Evolutionary conservation across 164 flowering plant species (phyloP).

Genomic region (Platanus orientalis): DNA sequence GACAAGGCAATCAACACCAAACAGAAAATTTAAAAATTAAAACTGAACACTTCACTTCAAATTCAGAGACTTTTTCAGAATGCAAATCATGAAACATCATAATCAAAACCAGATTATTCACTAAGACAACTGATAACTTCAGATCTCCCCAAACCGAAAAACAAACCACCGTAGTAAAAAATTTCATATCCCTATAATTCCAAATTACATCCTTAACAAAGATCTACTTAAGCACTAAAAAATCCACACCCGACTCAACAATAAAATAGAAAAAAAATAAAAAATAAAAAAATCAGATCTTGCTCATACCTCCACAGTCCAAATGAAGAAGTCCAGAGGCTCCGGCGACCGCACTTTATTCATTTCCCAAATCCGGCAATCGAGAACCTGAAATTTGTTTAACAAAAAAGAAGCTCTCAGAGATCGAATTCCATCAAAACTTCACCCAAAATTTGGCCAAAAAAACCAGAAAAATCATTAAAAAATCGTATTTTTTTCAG

Average conservation of each 20-base stretch:
- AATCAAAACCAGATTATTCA: neutral
- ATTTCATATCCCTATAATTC: neutral
- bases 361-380: conserved; percentile 36
- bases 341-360: conserved; percentile 70
- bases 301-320: conserved; percentile 80
- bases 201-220: conserved; percentile 5
- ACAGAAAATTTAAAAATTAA: neutral
- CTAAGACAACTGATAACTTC: neutral
- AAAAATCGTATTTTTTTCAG: no score
- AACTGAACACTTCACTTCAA: neutral
- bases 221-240: neutral
- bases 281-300: neutral
- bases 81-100: neutral
- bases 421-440: neutral
- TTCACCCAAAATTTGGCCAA: neutral
- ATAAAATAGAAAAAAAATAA: neutral
- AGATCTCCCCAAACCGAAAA: conserved; percentile 6
- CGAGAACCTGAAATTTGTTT: conserved; percentile 4
- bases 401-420: neutral
- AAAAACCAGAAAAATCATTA: neutral
- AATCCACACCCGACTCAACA: neutral
- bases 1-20: neutral
- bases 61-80: neutral
- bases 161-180: neutral
- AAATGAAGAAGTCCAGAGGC: conserved; percentile 92